phyloP scores from a whole-genome alignment of 306 rosid species.

The Cucumis sativus region DNA sequence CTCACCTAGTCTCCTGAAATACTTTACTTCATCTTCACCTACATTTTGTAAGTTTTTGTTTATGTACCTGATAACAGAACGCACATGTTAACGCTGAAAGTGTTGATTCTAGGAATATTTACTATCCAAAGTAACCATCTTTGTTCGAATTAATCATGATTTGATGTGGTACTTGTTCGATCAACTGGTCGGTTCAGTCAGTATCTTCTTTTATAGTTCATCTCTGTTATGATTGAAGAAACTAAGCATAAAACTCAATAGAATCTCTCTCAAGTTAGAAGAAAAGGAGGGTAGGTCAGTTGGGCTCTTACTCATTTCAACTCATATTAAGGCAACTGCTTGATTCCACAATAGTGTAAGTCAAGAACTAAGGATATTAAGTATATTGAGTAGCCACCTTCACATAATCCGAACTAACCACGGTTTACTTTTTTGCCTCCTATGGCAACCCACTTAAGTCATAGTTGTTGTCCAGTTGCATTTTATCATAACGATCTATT shows the following conservation, averaged over 20 bases:
- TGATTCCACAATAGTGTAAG: neutral
- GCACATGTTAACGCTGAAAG: neutral
- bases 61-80: neutral
- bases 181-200: neutral
- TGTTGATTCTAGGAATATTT: neutral
- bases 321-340: neutral
- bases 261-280: neutral
- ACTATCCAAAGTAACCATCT: neutral
- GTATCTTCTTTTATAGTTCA: neutral
- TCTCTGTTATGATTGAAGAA: neutral
- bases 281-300: neutral
- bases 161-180: neutral
- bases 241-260: neutral
- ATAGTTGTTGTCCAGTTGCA: neutral
- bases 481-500: neutral
- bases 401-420: neutral
- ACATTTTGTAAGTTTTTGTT: neutral
- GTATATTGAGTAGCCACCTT: neutral
- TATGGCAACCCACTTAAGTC: neutral
- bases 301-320: neutral
- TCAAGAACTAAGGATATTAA: neutral
- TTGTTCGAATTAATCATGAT: neutral
- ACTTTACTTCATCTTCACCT: neutral
- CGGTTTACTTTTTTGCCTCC: neutral
- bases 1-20: neutral